Evolutionary conservation across 1,284 basidiomycete species (phyloP), one percentile per base, ranked within the genome.

Genomic region (Sanghuangporus sanghuang): DNA sequence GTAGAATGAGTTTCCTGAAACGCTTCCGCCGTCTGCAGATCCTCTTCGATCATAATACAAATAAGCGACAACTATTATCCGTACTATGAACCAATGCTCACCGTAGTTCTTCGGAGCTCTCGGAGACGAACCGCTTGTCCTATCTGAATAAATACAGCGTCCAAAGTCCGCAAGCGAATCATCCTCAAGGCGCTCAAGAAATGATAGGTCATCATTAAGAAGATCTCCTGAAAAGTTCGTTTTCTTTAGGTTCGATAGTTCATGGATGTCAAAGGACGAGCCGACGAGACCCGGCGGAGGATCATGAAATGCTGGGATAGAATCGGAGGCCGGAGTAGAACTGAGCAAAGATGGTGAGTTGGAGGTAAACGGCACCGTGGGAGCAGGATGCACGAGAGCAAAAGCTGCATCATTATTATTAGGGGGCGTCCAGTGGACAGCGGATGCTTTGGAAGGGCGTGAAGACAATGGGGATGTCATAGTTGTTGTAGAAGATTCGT

Each of bases 171-270:
- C 27, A 50, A 65, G 62, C 35, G 64, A 65, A 21, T 62, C 59
- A 12, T 65, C 64, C 18, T 65, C 61, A 32, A 65, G n/a, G 48
- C 57, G 38, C 21, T 49, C 44, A 8, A 65, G 55, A 55, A 65
- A 65, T 21, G 64, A 65, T 46, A 62, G 18, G 39, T 65, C 64
- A 55, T 65, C 64, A 27, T 61, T 65, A 40, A 65, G 49, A 18
- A 65, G 52, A 39, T 65, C 64, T 6, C 57, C 61, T 2, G 64
- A 65, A 4, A 62, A 36, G 16, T 55, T 50, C 9, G 59, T 53
- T 27, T 48, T 54, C 38, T 57, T 54, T 16, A 64, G 54, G n/a
- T 38, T 35, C 14, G 57, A 64, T 12, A 56, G 62, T 44, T 38
- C 62, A 21, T 56, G 56, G 40, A 62, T 54, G 12, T 65, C 64